A percentile compares a stretch with the other conserved stretches of the same genome.
Evolutionary conservation across 176 grass and related monocot species (phyloP).

Genomic region (Ensete ventricosum): DNA sequence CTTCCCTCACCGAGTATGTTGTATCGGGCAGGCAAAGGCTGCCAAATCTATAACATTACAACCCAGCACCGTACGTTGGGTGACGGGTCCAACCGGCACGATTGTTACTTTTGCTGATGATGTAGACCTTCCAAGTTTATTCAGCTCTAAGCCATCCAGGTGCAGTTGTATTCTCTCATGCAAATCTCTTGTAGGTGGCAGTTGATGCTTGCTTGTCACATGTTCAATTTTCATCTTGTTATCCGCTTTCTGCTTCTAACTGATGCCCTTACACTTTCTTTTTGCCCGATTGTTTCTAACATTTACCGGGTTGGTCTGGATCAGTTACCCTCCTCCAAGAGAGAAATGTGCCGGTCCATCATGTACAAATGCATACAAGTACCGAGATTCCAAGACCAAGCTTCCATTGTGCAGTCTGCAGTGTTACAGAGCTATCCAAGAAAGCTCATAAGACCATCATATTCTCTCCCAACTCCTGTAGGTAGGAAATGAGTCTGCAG

Average conservation of each 20-base stretch:
- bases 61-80: slow-evolving; percentile 44
- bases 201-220: background rate
- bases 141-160: slow-evolving; percentile 62
- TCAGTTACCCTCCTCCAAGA: slow-evolving; percentile 59
- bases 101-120: slow-evolving; percentile 64
- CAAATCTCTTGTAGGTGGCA: background rate
- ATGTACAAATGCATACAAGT: slow-evolving; percentile 44
- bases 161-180: background rate
- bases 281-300: background rate
- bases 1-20: background rate
- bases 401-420: slow-evolving; percentile 75
- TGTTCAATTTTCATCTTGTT: too few relatives aligned
- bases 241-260: background rate
- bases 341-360: slow-evolving; percentile 60
- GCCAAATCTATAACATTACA: slow-evolving; percentile 32
- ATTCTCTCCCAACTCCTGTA: too few relatives aligned
- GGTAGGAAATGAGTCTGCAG: too few relatives aligned
- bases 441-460: background rate
- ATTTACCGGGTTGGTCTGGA: background rate
- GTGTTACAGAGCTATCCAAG: slow-evolving; percentile 48
- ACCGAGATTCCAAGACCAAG: slow-evolving; percentile 64
- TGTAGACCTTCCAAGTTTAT: slow-evolving; percentile 74
- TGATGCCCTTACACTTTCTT: background rate
- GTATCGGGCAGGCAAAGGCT: slow-evolving; percentile 39
- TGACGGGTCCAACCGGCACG: slow-evolving; percentile 56